Conservation (phyloP, 2,329 filamentous ascomycete genomes). For the Exserohilum turcica region DNA sequence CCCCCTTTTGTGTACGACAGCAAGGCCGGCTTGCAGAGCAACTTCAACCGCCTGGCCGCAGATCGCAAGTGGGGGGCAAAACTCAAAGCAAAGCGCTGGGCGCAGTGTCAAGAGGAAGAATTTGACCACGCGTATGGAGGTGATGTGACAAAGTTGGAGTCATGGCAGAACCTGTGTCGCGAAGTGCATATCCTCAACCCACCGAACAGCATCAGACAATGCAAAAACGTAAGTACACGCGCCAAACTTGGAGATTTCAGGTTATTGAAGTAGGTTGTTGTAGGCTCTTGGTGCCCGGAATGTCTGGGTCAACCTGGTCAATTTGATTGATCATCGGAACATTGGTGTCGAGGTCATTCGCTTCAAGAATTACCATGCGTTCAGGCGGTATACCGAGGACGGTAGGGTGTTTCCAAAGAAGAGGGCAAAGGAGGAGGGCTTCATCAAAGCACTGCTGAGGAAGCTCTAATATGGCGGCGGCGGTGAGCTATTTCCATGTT, state of each 20-base stretch:
- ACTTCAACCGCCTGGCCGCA: conserved; percentile 14
- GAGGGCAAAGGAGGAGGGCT: conserved; percentile 29
- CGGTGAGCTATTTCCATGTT: not conserved
- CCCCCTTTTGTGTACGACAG: conserved; percentile 8
- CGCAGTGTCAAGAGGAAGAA: conserved; percentile 10
- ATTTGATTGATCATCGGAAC: conserved; percentile 27
- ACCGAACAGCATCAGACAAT: conserved; percentile 19
- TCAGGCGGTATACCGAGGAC: conserved; percentile 16
- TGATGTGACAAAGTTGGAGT: conserved; percentile 15
- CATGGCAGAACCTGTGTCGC: conserved; percentile 26
- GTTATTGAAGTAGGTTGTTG: not conserved
- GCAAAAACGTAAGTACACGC: conserved; percentile 19
- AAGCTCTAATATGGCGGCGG: conserved; percentile 1
- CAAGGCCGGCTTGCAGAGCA: conserved; percentile 1
- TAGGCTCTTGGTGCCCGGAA: conserved; percentile 17
- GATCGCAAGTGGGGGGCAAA: conserved; percentile 9
- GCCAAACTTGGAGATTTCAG: not conserved
- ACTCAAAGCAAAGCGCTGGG: conserved; percentile 6
- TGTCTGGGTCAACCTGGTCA: conserved; percentile 26
- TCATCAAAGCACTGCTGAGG: conserved; percentile 27
- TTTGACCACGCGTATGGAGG: conserved; percentile 12
- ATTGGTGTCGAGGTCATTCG: conserved; percentile 16
- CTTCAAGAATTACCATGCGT: conserved; percentile 16
- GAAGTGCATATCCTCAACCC: conserved; percentile 19
- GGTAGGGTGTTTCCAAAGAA: conserved; percentile 8